These are phyloP conservation scores for Barnettozyma botsteinii DNA, from an alignment of 805 yeast species.

Conservation along the genomic window DNA sequence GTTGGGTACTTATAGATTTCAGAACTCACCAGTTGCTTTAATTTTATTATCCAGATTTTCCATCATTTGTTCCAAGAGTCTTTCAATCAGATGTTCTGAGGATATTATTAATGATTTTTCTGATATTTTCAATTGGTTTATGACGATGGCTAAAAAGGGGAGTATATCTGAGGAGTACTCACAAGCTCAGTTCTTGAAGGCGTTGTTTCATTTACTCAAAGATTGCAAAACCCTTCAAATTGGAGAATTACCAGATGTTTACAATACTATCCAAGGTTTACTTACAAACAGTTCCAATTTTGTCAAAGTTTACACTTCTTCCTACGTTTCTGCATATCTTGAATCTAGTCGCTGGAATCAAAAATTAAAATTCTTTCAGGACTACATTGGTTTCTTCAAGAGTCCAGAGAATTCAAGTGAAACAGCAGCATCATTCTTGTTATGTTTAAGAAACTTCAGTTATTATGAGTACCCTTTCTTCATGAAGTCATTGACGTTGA, in stretches of 20 bases:
- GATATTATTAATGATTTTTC: constrained; percentile 35
- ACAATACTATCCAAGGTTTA: not conserved
- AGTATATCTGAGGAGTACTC: constrained; percentile 37
- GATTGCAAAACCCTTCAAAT: constrained; percentile 18
- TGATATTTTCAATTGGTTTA: constrained; percentile 44
- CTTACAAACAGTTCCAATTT: constrained; percentile 13
- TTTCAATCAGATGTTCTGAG: constrained; percentile 24
- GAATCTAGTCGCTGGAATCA: not conserved
- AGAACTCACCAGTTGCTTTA: constrained; percentile 37
- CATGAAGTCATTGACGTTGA: constrained; percentile 9
- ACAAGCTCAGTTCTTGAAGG: constrained; percentile 26
- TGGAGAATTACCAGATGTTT: not conserved
- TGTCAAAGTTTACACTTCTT: constrained; percentile 5
- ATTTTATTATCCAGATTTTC: constrained; percentile 31
- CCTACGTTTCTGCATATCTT: not conserved
- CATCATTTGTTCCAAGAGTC: constrained; percentile 19
- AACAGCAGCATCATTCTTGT: constrained; percentile 22
- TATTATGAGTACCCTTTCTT: constrained; percentile 19
- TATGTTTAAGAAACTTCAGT: constrained; percentile 19
- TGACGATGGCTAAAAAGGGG: constrained; percentile 34
- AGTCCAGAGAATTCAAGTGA: constrained; percentile 25
- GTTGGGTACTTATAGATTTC: constrained; percentile 27
- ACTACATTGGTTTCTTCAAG: constrained; percentile 21
- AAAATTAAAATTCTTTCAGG: constrained; percentile 19
- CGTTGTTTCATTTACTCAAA: constrained; percentile 29